Conservation (phyloP, 371 early-diverging fungal genomes). For the Mortierella sp. region DNA sequence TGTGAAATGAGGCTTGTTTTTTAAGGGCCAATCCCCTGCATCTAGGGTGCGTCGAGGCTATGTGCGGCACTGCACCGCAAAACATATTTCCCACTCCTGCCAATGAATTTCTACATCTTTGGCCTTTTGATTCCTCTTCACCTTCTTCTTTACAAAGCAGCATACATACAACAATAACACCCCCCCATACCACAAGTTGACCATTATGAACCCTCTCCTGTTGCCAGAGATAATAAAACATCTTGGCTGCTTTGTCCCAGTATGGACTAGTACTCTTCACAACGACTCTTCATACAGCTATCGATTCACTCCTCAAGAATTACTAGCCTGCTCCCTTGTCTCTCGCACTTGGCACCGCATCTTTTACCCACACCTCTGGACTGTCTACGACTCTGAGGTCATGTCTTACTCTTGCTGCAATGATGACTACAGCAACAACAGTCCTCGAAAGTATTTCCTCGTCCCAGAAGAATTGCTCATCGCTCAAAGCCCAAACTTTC, state of each 20-base stretch:
- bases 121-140: not conserved
- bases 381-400: constrained; percentile 20
- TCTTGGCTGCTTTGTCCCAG: constrained; percentile 11
- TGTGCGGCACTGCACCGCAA: too few relatives aligned
- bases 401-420: constrained; percentile 5
- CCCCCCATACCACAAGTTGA: too few relatives aligned
- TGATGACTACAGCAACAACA: not conserved
- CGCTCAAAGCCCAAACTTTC: constrained; percentile 9
- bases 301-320: constrained; percentile 11
- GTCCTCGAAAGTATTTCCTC: not conserved
- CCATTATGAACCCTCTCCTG: constrained; percentile 12
- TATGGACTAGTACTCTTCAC: not conserved
- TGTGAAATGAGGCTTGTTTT: too few relatives aligned
- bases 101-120: too few relatives aligned
- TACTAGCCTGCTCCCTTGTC: constrained; percentile 17
- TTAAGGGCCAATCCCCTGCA: too few relatives aligned
- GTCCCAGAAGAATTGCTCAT: constrained; percentile 11
- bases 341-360: constrained; percentile 15
- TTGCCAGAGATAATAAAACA: constrained; percentile 22
- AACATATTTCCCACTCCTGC: too few relatives aligned
- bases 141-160: not conserved
- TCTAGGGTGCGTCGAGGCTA: too few relatives aligned
- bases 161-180: too few relatives aligned
- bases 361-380: constrained; percentile 30
- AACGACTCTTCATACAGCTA: not conserved